A percentile compares a stretch with the other conserved stretches of the same genome.
These are phyloP conservation scores for Chlamydomonas sp. DNA, from an alignment of 139 green algal species.

Conservation along the genomic window DNA sequence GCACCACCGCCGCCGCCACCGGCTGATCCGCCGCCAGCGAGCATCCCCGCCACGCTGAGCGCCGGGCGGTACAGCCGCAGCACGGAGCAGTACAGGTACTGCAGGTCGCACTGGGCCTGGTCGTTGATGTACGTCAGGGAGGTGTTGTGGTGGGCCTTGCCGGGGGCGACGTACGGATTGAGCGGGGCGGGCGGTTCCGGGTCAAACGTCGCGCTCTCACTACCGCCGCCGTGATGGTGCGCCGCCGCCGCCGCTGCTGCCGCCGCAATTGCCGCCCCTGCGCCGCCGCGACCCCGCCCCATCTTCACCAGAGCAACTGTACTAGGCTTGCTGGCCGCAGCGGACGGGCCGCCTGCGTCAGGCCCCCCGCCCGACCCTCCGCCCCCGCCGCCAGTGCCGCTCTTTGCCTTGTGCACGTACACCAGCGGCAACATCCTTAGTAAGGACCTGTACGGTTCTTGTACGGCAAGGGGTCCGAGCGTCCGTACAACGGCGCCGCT, in stretches of 20 bases:
- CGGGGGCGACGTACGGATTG: slow-evolving; percentile 21
- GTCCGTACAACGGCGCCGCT: background rate
- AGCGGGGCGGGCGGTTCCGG: slow-evolving; percentile 16
- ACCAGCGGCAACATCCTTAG: slow-evolving; percentile 1
- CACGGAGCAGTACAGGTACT: slow-evolving; percentile 69
- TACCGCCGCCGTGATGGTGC: background rate
- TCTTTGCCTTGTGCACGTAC: slow-evolving; percentile 9
- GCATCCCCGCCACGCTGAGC: background rate
- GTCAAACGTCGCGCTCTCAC: slow-evolving; percentile 1
- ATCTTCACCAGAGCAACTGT: too few species aligned
- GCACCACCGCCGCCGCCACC: background rate
- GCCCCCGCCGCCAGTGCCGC: background rate
- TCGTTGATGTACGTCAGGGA: slow-evolving; percentile 46
- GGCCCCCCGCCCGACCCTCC: background rate
- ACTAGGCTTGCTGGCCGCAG: too few species aligned
- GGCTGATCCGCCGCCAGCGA: background rate
- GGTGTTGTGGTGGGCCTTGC: slow-evolving; percentile 42
- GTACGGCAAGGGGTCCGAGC: background rate
- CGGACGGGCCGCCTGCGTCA: background rate
- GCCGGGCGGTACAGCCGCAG: slow-evolving; percentile 68
- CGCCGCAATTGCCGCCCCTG: background rate
- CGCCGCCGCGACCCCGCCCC: too few species aligned
- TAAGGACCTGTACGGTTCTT: background rate
- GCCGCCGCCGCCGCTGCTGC: background rate
- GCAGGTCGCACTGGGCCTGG: slow-evolving; percentile 75